These are phyloP conservation scores for Penicillium flavigenum DNA, from an alignment of 495 filamentous ascomycete genomes.

Conservation along the genomic window DNA sequence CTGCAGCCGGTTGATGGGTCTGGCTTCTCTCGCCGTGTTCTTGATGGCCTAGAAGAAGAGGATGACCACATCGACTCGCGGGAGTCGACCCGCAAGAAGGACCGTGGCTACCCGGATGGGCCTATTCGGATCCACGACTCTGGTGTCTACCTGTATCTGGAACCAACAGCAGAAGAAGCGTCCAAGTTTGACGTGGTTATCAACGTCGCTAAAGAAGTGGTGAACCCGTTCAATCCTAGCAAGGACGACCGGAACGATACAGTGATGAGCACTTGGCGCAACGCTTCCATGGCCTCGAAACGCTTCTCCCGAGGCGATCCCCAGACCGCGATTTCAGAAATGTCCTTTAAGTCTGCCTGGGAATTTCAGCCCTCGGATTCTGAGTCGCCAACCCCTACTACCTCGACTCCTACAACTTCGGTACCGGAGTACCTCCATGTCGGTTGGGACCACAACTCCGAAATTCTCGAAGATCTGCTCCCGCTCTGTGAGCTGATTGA, in stretches of 20 bases:
- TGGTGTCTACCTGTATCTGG: conserved; percentile 89
- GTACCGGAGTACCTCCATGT: conserved; percentile 94
- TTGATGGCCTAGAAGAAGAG: conserved; percentile 64
- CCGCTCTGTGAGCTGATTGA: conserved; percentile 86
- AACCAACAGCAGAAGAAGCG: conserved; percentile 84
- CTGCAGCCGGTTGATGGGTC: conserved; percentile 28
- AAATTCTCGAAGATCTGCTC: conserved; percentile 84
- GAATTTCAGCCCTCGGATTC: conserved; percentile 46
- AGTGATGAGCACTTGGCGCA: conserved; percentile 46
- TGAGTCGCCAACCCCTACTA: conserved; percentile 55
- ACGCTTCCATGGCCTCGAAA: conserved; percentile 34
- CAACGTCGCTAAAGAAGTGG: conserved; percentile 93
- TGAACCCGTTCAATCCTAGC: conserved; percentile 69
- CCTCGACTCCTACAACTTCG: conserved; percentile 34
- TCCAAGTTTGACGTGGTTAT: conserved; percentile 86
- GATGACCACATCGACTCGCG: conserved; percentile 71
- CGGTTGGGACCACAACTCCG: conserved; percentile 96
- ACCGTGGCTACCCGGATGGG: conserved; percentile 88
- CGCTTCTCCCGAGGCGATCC: conserved; percentile 56
- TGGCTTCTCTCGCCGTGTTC: conserved; percentile 25
- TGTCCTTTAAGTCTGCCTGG: conserved; percentile 71
- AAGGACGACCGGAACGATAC: conserved; percentile 35
- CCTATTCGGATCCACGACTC: conserved; percentile 90
- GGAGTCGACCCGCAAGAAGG: conserved; percentile 59
- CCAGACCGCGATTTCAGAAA: conserved; percentile 66